These are phyloP conservation scores for Colletotrichum sojae DNA, from an alignment of 2,329 filamentous ascomycete genomes.

Conservation along the genomic window DNA sequence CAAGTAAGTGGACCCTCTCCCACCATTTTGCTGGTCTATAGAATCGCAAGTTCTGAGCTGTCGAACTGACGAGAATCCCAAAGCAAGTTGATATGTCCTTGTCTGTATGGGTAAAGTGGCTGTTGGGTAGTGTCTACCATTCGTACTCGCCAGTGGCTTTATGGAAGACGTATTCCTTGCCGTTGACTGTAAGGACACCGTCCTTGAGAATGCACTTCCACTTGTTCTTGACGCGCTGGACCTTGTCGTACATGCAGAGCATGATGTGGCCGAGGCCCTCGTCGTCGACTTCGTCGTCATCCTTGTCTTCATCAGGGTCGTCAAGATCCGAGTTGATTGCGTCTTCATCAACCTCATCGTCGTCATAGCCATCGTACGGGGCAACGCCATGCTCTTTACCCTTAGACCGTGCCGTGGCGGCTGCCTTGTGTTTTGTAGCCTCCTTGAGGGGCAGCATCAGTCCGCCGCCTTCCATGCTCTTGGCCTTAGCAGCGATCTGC, in stretches of 20 bases:
- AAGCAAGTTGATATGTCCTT: background rate
- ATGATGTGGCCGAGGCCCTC: constrained; percentile 90
- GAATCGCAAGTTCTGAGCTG: background rate
- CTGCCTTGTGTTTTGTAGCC: constrained; percentile 57
- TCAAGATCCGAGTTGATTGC: constrained; percentile 99
- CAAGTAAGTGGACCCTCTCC: background rate
- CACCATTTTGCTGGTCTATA: constrained; percentile 12
- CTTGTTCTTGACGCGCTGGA: constrained; percentile 99
- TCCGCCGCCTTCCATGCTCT: constrained; percentile 80
- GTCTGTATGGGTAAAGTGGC: background rate
- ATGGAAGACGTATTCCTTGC: constrained; percentile 97
- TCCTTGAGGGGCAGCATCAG: constrained; percentile 81
- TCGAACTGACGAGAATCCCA: too few relatives aligned
- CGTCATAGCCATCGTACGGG: constrained; percentile 76
- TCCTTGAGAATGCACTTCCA: constrained; percentile 99
- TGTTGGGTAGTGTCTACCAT: constrained; percentile 75
- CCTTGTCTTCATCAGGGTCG: constrained; percentile 88
- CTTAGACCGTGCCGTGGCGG: constrained; percentile 40
- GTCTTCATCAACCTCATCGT: constrained; percentile 83
- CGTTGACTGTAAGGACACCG: constrained; percentile 91
- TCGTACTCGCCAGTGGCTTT: constrained; percentile 98
- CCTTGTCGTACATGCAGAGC: constrained; percentile 99
- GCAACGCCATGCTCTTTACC: constrained; percentile 51
- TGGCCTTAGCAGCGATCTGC: constrained; percentile 76
- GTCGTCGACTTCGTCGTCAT: constrained; percentile 89